These are phyloP conservation scores for Phytophthora niederhauseri DNA, from an alignment of 352 stramenopile genomes.

Conservation along the genomic window DNA sequence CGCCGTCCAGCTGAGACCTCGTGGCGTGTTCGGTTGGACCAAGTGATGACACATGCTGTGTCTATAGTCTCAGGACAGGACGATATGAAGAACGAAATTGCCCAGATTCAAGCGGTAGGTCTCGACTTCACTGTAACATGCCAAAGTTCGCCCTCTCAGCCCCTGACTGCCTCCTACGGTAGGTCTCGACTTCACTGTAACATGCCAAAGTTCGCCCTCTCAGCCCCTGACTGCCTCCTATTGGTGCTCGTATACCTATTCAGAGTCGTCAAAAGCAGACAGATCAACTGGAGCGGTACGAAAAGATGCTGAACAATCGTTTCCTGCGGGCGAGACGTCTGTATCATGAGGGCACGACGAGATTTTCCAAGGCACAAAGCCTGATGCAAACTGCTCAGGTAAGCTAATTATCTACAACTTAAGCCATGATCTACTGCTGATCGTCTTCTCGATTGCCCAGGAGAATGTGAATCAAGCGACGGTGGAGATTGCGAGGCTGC, in stretches of 20 bases:
- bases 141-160: background rate
- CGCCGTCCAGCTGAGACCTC: conserved; percentile 25
- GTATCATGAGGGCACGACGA: conserved; percentile 35
- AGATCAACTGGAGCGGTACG: conserved; percentile 35
- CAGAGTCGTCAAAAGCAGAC: conserved; percentile 28
- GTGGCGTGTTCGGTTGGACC: conserved; percentile 39
- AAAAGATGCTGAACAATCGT: conserved; percentile 46
- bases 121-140: background rate
- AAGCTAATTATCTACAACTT: background rate
- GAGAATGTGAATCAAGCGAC: conserved; percentile 33
- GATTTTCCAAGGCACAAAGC: conserved; percentile 17
- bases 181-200: background rate
- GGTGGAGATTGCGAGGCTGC: conserved; percentile 28
- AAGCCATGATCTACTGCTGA: background rate
- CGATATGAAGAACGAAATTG: conserved; percentile 27
- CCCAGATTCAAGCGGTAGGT: conserved; percentile 33
- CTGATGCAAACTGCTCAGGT: conserved; percentile 30
- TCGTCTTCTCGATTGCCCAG: background rate
- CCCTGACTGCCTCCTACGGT: background rate
- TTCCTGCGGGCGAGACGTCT: conserved; percentile 31
- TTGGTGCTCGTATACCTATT: background rate
- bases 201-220: background rate
- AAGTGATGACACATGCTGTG: conserved; percentile 30
- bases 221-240: background rate
- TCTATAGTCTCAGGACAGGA: conserved; percentile 24